phyloP scores from a whole-genome alignment of 441 rosid species.

The Gossypium schwendimanii region DNA sequence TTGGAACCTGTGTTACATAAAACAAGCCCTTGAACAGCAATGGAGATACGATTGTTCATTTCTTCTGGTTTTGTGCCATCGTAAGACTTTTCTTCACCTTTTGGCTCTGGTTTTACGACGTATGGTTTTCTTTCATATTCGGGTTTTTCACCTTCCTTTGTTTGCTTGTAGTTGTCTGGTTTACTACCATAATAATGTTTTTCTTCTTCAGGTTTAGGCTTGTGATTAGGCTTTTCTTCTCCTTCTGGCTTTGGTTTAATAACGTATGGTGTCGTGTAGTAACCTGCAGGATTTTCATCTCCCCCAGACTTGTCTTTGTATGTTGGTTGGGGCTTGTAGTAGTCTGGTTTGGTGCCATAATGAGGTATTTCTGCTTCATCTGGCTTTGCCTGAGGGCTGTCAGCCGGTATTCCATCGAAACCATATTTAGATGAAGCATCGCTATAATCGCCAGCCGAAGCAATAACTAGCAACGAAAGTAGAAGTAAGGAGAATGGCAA shows the following conservation, averaged over 20 bases:
- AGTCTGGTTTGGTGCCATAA: background rate
- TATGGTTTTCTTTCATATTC: background rate
- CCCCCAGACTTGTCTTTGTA: background rate
- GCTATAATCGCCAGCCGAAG: background rate
- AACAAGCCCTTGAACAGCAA: conserved; percentile 30
- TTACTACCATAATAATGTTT: background rate
- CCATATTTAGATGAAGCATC: conserved; percentile 1
- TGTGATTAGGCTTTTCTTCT: background rate
- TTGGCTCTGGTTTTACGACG: background rate
- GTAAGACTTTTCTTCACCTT: background rate
- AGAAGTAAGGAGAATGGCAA: background rate
- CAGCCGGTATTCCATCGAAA: conserved; percentile 1
- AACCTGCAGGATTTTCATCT: background rate
- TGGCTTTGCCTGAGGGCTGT: background rate
- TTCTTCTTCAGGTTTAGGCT: background rate
- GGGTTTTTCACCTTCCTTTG: background rate
- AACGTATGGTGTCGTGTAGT: background rate
- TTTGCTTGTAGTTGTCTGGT: background rate
- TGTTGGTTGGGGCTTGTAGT: background rate
- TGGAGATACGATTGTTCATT: background rate
- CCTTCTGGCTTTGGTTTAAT: background rate
- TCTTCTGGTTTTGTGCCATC: background rate
- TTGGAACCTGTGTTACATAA: background rate
- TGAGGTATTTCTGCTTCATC: background rate
- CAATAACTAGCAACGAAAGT: background rate